A percentile compares a stretch with the other conserved stretches of the same genome.
These are phyloP conservation scores for Arachnopeziza araneosa DNA, from an alignment of 2,329 filamentous ascomycete genomes.

Conservation along the genomic window DNA sequence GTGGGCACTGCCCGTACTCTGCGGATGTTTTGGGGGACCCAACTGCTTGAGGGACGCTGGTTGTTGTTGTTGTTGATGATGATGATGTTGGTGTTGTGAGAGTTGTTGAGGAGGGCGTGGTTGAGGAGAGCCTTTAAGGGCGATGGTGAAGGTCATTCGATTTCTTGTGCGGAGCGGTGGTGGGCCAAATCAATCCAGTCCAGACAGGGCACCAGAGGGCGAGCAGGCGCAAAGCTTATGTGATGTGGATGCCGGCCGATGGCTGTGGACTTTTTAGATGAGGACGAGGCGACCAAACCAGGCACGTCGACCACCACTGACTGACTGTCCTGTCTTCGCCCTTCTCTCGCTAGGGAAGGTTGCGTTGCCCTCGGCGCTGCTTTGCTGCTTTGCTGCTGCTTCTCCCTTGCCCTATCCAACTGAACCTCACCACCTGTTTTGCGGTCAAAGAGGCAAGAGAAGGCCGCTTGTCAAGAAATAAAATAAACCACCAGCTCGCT, in stretches of 20 bases:
- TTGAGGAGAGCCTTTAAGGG: background rate
- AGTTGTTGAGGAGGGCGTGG: too few relatives aligned
- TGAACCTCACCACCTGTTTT: too few relatives aligned
- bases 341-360: background rate
- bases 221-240: background rate
- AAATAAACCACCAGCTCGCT: too few relatives aligned
- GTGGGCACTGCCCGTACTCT: constrained; percentile 23
- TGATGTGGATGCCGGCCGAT: background rate
- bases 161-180: background rate
- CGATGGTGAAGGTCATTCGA: background rate
- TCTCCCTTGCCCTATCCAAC: background rate
- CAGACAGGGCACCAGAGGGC: background rate
- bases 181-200: background rate
- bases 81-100: too few relatives aligned
- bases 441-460: too few relatives aligned
- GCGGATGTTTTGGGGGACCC: background rate
- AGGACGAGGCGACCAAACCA: too few relatives aligned
- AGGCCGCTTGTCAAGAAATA: too few relatives aligned
- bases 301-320: too few relatives aligned
- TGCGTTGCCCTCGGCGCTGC: background rate
- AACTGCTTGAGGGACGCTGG: background rate
- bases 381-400: background rate
- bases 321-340: too few relatives aligned
- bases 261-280: too few relatives aligned
- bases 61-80: too few relatives aligned